A percentile compares a stretch with the other conserved stretches of the same genome.
Evolutionary conservation across 2,329 filamentous ascomycete genomes (phyloP).

Genomic region (Ophiobolus disseminans): DNA sequence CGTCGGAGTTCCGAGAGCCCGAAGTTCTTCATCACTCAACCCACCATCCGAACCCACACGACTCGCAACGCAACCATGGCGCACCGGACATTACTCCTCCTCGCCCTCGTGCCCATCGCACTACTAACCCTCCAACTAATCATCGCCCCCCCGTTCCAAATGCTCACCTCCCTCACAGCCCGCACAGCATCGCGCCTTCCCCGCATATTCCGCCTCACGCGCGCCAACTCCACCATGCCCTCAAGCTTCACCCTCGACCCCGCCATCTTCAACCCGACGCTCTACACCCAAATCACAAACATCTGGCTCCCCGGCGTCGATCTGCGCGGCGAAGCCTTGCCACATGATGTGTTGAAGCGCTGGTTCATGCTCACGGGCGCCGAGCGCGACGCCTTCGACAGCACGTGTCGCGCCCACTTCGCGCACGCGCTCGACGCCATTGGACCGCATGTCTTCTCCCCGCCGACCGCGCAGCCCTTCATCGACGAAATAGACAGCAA

Average conservation of each 20-base stretch:
- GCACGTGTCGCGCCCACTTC: constrained; percentile 43
- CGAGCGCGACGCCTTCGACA: constrained; percentile 48
- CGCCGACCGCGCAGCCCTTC: constrained; percentile 48
- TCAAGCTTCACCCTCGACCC: constrained; percentile 49
- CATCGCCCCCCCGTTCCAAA: background rate
- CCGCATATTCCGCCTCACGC: constrained; percentile 10
- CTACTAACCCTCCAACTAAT: no score
- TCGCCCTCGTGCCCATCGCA: no score
- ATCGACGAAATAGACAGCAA: constrained; percentile 39
- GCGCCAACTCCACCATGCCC: constrained; percentile 43
- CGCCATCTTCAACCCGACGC: constrained; percentile 48
- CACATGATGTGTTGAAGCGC: constrained; percentile 33
- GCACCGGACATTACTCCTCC: background rate
- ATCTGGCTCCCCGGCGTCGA: constrained; percentile 51
- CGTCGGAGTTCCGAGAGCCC: background rate
- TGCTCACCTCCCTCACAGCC: constrained; percentile 10
- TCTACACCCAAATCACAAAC: constrained; percentile 47
- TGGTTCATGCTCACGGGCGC: constrained; percentile 49
- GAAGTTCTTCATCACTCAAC: background rate
- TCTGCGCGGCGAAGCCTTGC: constrained; percentile 27
- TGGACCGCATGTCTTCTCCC: constrained; percentile 40
- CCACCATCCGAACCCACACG: no score
- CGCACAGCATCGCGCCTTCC: constrained; percentile 10
- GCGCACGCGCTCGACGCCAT: constrained; percentile 47
- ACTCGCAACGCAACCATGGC: constrained; percentile 1